These are phyloP conservation scores for Cavenderia fasciculata DNA, from an alignment of 78 protist species.

Conservation along the genomic window DNA sequence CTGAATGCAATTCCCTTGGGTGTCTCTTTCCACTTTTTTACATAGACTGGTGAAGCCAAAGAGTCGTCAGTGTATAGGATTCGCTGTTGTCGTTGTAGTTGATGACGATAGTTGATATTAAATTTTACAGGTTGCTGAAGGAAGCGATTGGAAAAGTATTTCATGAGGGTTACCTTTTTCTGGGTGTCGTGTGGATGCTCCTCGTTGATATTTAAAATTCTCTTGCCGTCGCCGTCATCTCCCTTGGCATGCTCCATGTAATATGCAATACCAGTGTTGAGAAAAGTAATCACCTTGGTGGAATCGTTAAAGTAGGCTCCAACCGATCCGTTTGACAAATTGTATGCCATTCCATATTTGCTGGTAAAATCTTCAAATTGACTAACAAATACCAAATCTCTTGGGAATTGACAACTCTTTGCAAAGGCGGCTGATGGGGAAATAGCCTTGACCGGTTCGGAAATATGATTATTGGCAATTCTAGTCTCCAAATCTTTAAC, in stretches of 20 bases:
- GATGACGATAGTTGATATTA: neutral
- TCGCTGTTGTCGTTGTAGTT: neutral
- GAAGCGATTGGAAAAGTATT: slow-evolving; percentile 83
- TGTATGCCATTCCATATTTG: slow-evolving; percentile 97
- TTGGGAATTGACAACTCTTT: slow-evolving; percentile 16
- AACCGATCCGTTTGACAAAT: slow-evolving; percentile 78
- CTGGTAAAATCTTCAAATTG: slow-evolving; percentile 89
- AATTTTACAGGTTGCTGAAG: neutral
- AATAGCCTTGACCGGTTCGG: neutral
- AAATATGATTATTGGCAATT: slow-evolving; percentile 70
- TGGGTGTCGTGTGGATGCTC: slow-evolving; percentile 68
- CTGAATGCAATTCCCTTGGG: slow-evolving; percentile 89
- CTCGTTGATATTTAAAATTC: slow-evolving; percentile 49
- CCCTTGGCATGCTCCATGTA: slow-evolving; percentile 81
- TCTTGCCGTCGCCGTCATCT: slow-evolving; percentile 56
- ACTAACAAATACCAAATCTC: slow-evolving; percentile 70
- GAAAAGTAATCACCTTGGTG: slow-evolving; percentile 45
- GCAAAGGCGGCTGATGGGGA: neutral
- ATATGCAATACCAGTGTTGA: slow-evolving; percentile 51
- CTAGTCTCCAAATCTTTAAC: slow-evolving; percentile 39
- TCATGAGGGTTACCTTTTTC: slow-evolving; percentile 91
- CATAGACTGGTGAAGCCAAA: slow-evolving; percentile 79
- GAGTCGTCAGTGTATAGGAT: neutral
- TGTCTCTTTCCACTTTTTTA: slow-evolving; percentile 90
- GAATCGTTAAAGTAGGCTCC: slow-evolving; percentile 96